Base-by-base conservation (phyloP, 2,329 filamentous ascomycete genomes). In the Leptoxyphium fumago region DNA sequence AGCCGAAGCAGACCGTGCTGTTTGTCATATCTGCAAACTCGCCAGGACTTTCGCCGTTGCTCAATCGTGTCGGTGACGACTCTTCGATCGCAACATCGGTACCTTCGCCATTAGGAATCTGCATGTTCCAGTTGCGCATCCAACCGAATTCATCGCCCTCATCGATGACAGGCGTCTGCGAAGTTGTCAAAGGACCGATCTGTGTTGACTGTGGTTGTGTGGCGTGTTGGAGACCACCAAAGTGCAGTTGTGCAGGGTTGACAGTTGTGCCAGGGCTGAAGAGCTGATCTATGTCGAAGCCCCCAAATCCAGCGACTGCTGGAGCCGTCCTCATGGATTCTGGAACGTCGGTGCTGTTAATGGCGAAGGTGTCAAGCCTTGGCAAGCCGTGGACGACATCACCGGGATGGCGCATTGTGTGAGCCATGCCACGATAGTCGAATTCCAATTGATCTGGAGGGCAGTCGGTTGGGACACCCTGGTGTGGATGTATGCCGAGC, bases 51-150 rank as follows among this genome's bases (percentile, higher is more conserved):
- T 84, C 85, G 38, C 85, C 94, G 66, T 89, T 96, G 67, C 89
- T 96, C 62, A 96, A 89, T 40, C 87, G 87, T 8, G 91, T 96
- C 13, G 91, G 91, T 11, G 91, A 96, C 10, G 91, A 96, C 46
- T 84, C 87, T 55, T 94, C 89, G 43, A 95, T 76, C 26, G 84
- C 86, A 51, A 80, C 82, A 54, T 94, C 87, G 55, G 82, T 82
- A 44, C 70, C 67, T 45, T 74, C 76, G 72, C 52, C 52, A 58
- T 62, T 48, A 57, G 55, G 73, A 71, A 89, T 77, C 39, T 83
- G 77, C 55, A 81, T 77, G 50, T 91, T 85, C 60, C 94, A 84
- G 17, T 82, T 82, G 46, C 80, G 80, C 65, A 79, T 76, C 87
- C 87, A 96, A 55, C 87, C 83, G 60, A 91, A 85, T 52, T 89